Evolutionary conservation across 2,329 filamentous ascomycete genomes (phyloP), one percentile per base, ranked within the genome.

Genomic region (Raffaelea ambrosiae): DNA sequence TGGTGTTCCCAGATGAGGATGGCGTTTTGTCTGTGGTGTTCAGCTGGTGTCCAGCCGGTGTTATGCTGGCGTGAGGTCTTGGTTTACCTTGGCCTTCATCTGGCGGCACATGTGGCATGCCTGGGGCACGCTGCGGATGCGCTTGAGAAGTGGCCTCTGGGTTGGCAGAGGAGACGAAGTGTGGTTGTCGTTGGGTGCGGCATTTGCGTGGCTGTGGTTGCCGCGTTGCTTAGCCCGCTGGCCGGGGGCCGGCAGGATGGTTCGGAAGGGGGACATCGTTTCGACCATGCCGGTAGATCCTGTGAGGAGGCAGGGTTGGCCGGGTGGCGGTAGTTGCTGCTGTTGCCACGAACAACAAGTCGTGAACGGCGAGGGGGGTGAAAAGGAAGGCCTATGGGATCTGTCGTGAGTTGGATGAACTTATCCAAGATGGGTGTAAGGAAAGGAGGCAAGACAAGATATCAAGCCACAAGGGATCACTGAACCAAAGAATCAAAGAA

Each of bases 71-170:
- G 26, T 29, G 26, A 9, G 35, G 13, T 38, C 7, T 5, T 10
- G 16, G 18, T 8, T 9, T 16, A 59, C 58, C 55, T 57, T 60
- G 11, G 58, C 57, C 45, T 61, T 61, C 49, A 57, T 53, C 18
- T 55, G 55, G 2, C 59, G 55, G 44, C 59, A 61, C 31, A 55
- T 54, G n/a, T 59, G 53, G 45, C 59, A 61, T 2, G 59, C 59
- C 49, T 61, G 59, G 2, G 59, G 54, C 5, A 61, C 59, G 39
- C 50, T 54, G 29, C 54, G 54, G 23, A 52, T 51, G 29, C 53
- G 51, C 20, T 50, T 49, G 8, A 38, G 44, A 3, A 55, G 48
- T 2, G 38, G 46, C 5, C 50, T 29, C 13, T 48, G 42, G 33
- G 20, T 35, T 18, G 38, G 13, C 20, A 45, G 23, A 8, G 44